phyloP scores from a whole-genome alignment of 1,139 yeast species.

The Hemisphaericaspora subhashii region DNA sequence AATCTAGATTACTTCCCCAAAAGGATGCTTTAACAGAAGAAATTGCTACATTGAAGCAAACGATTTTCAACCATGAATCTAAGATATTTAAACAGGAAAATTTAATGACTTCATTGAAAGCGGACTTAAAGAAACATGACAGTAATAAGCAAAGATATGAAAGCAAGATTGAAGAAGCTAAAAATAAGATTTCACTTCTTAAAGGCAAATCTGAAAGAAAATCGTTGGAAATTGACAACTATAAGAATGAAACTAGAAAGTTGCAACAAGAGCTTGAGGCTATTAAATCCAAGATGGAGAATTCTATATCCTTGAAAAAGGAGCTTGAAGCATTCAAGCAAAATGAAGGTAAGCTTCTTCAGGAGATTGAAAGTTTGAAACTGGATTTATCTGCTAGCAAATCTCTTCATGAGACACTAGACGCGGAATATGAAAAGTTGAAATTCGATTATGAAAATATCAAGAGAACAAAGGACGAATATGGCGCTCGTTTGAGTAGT shows the following conservation, averaged over 20 bases:
- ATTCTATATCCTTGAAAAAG: slow-evolving; percentile 1
- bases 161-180: slow-evolving; percentile 15
- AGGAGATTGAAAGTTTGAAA: slow-evolving; percentile 9
- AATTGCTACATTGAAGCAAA: slow-evolving; percentile 9
- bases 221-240: slow-evolving; percentile 11
- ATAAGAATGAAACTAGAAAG: slow-evolving; percentile 13
- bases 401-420: slow-evolving; percentile 14
- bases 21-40: slow-evolving; percentile 12
- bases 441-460: slow-evolving; percentile 39
- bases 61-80: slow-evolving; percentile 9
- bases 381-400: slow-evolving; percentile 6
- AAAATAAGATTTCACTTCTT: slow-evolving; percentile 13
- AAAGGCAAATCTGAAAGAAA: slow-evolving; percentile 13
- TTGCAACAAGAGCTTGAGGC: slow-evolving; percentile 14
- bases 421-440: slow-evolving; percentile 21
- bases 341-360: slow-evolving; percentile 7
- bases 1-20: slow-evolving; percentile 8
- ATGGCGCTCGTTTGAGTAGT: slow-evolving; percentile 25
- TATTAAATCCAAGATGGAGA: slow-evolving; percentile 6
- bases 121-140: slow-evolving; percentile 16
- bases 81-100: slow-evolving; percentile 8
- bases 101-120: slow-evolving; percentile 13
- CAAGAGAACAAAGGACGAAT: slow-evolving; percentile 25
- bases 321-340: slow-evolving; percentile 5
- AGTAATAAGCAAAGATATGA: slow-evolving; percentile 13